Evolutionary conservation across 768 basidiomycete genomes (phyloP), one percentile per base, ranked within the genome.

Genomic region (Naematelia aurantialba): DNA sequence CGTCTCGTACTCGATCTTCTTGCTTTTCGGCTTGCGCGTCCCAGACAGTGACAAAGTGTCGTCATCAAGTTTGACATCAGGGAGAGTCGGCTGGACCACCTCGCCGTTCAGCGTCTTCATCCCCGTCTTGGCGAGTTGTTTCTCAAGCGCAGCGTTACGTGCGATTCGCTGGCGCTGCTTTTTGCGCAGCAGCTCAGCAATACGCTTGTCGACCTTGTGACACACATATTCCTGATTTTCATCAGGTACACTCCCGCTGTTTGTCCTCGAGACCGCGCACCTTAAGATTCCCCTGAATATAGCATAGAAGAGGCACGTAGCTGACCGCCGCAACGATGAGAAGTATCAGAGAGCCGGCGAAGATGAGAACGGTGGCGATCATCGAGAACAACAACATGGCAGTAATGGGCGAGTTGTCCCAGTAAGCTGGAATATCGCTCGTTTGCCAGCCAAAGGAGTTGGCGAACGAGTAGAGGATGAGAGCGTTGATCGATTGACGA

Each of bases 161-260:
- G 83, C 85, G 30, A 89, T 81, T 30, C 96, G 87, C 69, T 93
- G 87, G 71, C 89, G 88, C 68, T 87, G 87, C 77, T 88, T 87
- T 63, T 89, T 87, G 78, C 89, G 92, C 81, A 98, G 91, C 59
- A 97, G 86, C 72, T 87, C 89, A 58, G 86, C 84, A 67, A 98
- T 97, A 63, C 94, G 91, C 89, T 97, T 97, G 81, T 99, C 94
- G 51, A 97, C 91, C 78, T 97, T 96, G 81, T 98, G 91, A 76
- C 93, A 97, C 78, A 89, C 90, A 79, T 96, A 97, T 82, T 99
- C 94, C 87, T 90, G 24, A 14, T 19, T 8, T n/a, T 63, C 13
- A 60, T 49, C 52, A 31, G 11, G 5, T 8, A 39, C 19, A 29
- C 4, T 17, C 56, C 19, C 22, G 10, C 21, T 3, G 45, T 19